Evolutionary conservation across 73 alveolate species (phyloP).

Genomic region (Symbiodinium pilosum): DNA sequence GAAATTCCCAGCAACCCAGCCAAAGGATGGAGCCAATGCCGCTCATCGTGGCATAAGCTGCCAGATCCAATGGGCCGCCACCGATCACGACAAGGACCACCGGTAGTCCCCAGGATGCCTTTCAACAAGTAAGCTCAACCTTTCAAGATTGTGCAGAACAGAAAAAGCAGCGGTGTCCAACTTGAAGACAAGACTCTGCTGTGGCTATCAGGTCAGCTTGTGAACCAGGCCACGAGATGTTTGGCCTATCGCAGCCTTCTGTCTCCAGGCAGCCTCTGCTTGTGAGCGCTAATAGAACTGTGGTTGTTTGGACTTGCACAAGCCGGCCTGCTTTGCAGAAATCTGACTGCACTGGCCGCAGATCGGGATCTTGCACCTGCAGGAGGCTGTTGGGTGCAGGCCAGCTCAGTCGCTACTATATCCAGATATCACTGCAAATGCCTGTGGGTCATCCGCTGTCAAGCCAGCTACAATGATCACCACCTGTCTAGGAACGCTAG

Average conservation of each 20-base stretch:
- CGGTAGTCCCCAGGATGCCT: constrained; percentile 80
- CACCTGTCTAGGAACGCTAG: no score
- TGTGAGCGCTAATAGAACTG: background rate
- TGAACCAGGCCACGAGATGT: constrained; percentile 44
- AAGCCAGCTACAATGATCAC: constrained; percentile 56
- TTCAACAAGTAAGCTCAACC: background rate
- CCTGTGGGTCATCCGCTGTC: constrained; percentile 48
- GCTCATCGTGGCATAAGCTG: background rate
- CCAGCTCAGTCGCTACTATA: background rate
- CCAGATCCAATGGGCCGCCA: constrained; percentile 78
- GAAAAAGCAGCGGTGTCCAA: background rate
- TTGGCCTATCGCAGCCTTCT: constrained; percentile 87
- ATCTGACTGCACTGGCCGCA: constrained; percentile 38
- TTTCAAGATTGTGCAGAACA: background rate
- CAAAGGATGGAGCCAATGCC: constrained; percentile 18
- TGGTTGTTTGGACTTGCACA: no score
- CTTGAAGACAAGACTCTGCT: background rate
- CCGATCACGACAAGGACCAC: constrained; percentile 65
- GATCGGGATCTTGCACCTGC: constrained; percentile 79
- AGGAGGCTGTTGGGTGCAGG: background rate
- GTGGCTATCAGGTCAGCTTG: background rate
- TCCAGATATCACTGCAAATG: background rate
- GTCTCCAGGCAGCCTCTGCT: constrained; percentile 37
- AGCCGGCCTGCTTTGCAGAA: constrained; percentile 70
- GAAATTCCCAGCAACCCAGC: constrained; percentile 43